Percentiles rank a stretch among this genome's conserved stretches.
phyloP scores from a whole-genome alignment of 345 rosid species.

The Citrus sinensis region DNA sequence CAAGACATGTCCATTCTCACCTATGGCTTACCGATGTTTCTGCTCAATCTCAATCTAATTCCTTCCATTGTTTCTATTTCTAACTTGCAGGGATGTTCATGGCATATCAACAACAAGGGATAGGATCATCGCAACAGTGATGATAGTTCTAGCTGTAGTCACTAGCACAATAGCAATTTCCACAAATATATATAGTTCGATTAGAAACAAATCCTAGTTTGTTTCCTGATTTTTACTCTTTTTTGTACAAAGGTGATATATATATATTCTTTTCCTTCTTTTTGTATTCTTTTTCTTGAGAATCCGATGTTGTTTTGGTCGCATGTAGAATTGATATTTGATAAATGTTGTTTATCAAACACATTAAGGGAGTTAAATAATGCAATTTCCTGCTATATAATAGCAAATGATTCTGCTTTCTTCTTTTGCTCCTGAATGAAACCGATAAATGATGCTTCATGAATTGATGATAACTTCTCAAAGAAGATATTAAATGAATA shows the following conservation, averaged over 20 bases:
- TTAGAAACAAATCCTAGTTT: conserved; percentile 14
- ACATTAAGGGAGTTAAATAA: background rate
- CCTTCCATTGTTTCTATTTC: background rate
- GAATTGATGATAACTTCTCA: too few relatives aligned
- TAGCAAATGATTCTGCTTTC: background rate
- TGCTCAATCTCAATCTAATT: background rate
- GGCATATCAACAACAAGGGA: conserved; percentile 38
- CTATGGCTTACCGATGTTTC: background rate
- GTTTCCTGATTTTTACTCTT: background rate
- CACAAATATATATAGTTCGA: conserved; percentile 29
- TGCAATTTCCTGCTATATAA: background rate
- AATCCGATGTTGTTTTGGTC: background rate
- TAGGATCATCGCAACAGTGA: conserved; percentile 29
- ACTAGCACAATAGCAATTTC: conserved; percentile 52
- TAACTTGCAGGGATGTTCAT: conserved; percentile 45
- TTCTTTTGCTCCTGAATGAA: too few relatives aligned
- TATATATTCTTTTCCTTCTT: background rate
- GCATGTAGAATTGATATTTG: background rate
- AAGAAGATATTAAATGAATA: background rate
- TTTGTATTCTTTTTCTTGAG: background rate
- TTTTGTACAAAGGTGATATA: too few relatives aligned
- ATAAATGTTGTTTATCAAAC: background rate
- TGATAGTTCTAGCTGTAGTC: conserved; percentile 42
- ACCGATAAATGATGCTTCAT: background rate
- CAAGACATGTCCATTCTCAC: background rate